Evolutionary conservation across 768 basidiomycete species (phyloP), one percentile per base, ranked within the genome.

Genomic region (Agrocybe pediades): DNA sequence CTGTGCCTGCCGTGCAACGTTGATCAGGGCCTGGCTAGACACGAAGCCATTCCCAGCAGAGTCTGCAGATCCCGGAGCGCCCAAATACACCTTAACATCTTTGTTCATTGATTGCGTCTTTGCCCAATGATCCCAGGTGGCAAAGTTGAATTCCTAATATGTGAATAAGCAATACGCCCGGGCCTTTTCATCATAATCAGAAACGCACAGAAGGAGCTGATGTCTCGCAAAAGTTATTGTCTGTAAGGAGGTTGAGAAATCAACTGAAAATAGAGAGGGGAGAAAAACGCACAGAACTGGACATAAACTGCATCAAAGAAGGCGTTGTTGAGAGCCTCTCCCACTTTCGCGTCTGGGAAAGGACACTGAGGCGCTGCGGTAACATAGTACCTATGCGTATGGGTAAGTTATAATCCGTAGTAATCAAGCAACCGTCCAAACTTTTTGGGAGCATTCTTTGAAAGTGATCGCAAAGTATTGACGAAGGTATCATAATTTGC

Each of bases 301-400:
- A 89, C 86, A 62, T 85, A 88, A 53, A 90, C 70, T 1, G 85
- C 85, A 65, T 90, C 88, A 58, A 89, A 89, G 3, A 69, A 75
- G 6, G 82, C 86, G 9, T 72, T 73, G 62, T 85, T 79, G 54
- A 90, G 68, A 26, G 83, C 81, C 24, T 72, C 70, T n/a, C 84
- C 81, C 2, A 90, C 67, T 57, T 78, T 75, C 2, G 78, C 80
- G 62, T 89, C 88, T 1, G 88, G 87, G 75, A 82, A 89, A 1
- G 85, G 84, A 62, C 87, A 89, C 62, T 75, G 85, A 24, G 81
- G 83, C 2, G 83, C 82, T 27, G 75, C 84, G 21, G 84, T 84
- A 44, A 87, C 68, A 62, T 83, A 87, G 67, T 84, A 88, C 42
- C 83, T 84, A 52, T n/a, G 30, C n/a, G n/a, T n/a, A n/a, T n/a